A percentile compares a stretch with the other conserved stretches of the same genome.
Evolutionary conservation across 805 yeast species (phyloP).

Genomic region (Ogataea naganishii): DNA sequence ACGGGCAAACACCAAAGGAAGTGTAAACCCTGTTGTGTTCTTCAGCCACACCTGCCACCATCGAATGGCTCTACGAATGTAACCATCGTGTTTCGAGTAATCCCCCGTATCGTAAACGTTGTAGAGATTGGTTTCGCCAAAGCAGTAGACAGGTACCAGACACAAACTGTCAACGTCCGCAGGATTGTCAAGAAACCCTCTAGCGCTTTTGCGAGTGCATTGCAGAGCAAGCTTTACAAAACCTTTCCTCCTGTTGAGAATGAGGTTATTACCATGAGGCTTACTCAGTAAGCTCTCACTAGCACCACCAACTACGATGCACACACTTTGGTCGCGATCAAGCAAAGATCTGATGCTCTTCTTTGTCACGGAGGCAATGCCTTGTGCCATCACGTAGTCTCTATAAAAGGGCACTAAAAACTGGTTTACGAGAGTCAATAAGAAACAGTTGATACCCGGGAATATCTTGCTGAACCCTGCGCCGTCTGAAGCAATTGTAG

Average conservation of each 20-base stretch:
- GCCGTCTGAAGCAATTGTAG: constrained; percentile 77
- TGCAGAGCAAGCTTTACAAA: constrained; percentile 82
- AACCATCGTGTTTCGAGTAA: constrained; percentile 20
- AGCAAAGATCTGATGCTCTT: constrained; percentile 61
- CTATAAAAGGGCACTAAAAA: constrained; percentile 79
- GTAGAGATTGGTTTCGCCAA: constrained; percentile 74
- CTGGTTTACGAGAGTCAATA: constrained; percentile 76
- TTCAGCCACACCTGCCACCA: constrained; percentile 68
- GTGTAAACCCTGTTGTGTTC: constrained; percentile 64
- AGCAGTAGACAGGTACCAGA: constrained; percentile 82
- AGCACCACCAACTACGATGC: constrained; percentile 94
- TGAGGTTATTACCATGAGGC: constrained; percentile 58
- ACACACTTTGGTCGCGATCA: constrained; percentile 60
- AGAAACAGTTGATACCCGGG: constrained; percentile 76
- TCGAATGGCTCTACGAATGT: constrained; percentile 31
- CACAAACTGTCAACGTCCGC: constrained; percentile 48
- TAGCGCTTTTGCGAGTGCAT: constrained; percentile 20
- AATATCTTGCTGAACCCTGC: constrained; percentile 57
- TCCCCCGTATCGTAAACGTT: constrained; percentile 27
- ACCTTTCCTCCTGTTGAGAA: constrained; percentile 74
- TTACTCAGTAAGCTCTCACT: constrained; percentile 71
- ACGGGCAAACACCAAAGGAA: constrained; percentile 87
- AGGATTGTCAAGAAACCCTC: constrained; percentile 1
- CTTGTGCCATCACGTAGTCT: constrained; percentile 74
- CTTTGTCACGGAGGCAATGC: constrained; percentile 78